A percentile compares a stretch with the other conserved stretches of the same genome.
Evolutionary conservation across 1,284 basidiomycete species (phyloP).

Genomic region (Microbotryum violaceum): DNA sequence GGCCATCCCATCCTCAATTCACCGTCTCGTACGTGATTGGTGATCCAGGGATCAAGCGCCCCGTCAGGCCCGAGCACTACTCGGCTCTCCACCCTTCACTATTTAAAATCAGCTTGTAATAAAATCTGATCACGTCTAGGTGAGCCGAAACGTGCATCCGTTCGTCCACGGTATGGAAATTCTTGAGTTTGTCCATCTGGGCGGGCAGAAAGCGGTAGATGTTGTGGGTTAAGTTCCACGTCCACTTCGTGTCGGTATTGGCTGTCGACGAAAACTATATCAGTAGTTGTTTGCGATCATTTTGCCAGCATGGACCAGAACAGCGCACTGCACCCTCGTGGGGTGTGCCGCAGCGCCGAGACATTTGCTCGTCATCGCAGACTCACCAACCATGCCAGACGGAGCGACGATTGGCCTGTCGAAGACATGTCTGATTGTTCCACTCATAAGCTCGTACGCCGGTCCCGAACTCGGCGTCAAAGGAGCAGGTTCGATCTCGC

Average conservation of each 20-base stretch:
- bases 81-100: conserved; percentile 33
- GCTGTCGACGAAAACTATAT: conserved; percentile 24
- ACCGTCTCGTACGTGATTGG: too few species aligned
- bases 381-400: conserved; percentile 50
- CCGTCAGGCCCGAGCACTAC: conserved; percentile 34
- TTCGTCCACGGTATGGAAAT: conserved; percentile 62
- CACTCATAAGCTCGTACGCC: conserved; percentile 48
- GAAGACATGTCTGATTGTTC: conserved; percentile 48
- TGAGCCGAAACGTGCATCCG: conserved; percentile 39
- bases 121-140: conserved; percentile 46
- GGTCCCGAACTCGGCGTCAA: conserved; percentile 47
- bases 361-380: conserved; percentile 3
- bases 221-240: conserved; percentile 49
- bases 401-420: conserved; percentile 47
- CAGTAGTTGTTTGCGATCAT: neutral
- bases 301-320: too few species aligned
- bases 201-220: conserved; percentile 52
- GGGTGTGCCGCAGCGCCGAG: neutral
- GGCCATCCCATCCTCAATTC: too few species aligned
- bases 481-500: conserved; percentile 52
- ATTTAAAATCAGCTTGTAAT: conserved; percentile 47
- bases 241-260: conserved; percentile 49
- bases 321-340: too few species aligned
- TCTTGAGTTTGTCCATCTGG: conserved; percentile 42
- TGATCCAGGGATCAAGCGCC: too few species aligned